Base-by-base conservation (phyloP, 1,284 basidiomycete species). In the Kalmanozyma brasiliensis region DNA sequence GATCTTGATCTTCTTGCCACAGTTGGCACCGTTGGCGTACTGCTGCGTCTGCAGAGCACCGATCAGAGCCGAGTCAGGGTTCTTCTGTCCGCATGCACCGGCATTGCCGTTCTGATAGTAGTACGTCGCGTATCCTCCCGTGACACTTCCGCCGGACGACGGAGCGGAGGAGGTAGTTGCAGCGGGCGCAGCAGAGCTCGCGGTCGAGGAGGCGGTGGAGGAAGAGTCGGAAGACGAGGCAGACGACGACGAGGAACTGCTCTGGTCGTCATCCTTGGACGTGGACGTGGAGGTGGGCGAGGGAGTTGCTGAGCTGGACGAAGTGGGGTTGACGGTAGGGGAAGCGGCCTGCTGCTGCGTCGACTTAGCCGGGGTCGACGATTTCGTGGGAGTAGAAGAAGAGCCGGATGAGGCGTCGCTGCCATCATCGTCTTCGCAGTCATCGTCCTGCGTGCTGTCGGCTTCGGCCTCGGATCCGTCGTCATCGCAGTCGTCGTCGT, bases 1-100 rank as follows among this genome's bases (percentile, higher is more conserved):
- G 80, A 94, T 88, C 66, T 81, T 71, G 69, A 94, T 86, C 49
- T 84, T 79, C 79, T 86, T 83, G 58, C 89, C 90, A 78, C 92
- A 94, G 69, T 89, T 85, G 13, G 82, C 36, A 10, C 89, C 90
- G 22, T 70, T 69, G 20, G 68, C 81, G 57, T 77, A 77, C 49
- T 26, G 56, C 38, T 20, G n/a, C 3, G 69, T 52, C 56, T 74
- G 68, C 16, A 74, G 46, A 43, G 75, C 76, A n/a, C 62, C 61
- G 32, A 71, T 49, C 52, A 51, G 24, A 59, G 62, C 47, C 13
- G 33, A 55, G 64, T 83, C 82, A 4, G 52, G 32, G 71, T 77
- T 52, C 53, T 55, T 49, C 11, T 34, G 38, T 10, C 82, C 82
- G 48, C 82, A 83, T 7, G 66, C 52, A 17, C 82, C 82, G n/a